These are phyloP conservation scores for Scenedesmus sp. DNA, from an alignment of 163 green algal genomes.

Conservation along the genomic window DNA sequence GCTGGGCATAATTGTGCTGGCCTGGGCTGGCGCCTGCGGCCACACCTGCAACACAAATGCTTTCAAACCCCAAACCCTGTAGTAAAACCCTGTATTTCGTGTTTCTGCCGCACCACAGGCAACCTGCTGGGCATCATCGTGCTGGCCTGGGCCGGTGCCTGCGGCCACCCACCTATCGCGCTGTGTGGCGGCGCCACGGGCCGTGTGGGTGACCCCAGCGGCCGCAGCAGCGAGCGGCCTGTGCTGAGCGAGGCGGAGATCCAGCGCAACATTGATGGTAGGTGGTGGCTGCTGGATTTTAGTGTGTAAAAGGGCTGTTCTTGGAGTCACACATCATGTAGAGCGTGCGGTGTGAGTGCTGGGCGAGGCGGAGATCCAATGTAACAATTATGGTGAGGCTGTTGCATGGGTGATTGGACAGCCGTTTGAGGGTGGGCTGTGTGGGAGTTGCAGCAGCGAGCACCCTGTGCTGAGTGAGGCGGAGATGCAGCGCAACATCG, in stretches of 20 bases:
- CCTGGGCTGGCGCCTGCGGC: slow-evolving; percentile 95
- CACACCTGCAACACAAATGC: slow-evolving; percentile 81
- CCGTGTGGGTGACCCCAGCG: slow-evolving; percentile 95
- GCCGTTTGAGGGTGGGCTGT: not conserved
- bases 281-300: not conserved
- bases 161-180: slow-evolving; percentile 88
- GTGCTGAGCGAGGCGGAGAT: slow-evolving; percentile 92
- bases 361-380: too few relatives aligned
- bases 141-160: slow-evolving; percentile 95
- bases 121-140: slow-evolving; percentile 99
- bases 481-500: slow-evolving; percentile 89
- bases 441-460: not conserved
- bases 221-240: slow-evolving; percentile 92
- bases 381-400: too few relatives aligned
- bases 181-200: slow-evolving; percentile 96
- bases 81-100: too few relatives aligned
- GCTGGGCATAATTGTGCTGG: slow-evolving; percentile 97
- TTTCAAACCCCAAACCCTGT: too few relatives aligned
- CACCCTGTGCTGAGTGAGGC: slow-evolving; percentile 66
- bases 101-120: too few relatives aligned
- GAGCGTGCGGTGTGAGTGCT: too few relatives aligned
- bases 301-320: not conserved
- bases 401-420: too few relatives aligned
- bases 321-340: not conserved
- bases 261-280: slow-evolving; percentile 84